phyloP scores from a whole-genome alignment of 208 protist species.

The Trypanosoma cruzi region DNA sequence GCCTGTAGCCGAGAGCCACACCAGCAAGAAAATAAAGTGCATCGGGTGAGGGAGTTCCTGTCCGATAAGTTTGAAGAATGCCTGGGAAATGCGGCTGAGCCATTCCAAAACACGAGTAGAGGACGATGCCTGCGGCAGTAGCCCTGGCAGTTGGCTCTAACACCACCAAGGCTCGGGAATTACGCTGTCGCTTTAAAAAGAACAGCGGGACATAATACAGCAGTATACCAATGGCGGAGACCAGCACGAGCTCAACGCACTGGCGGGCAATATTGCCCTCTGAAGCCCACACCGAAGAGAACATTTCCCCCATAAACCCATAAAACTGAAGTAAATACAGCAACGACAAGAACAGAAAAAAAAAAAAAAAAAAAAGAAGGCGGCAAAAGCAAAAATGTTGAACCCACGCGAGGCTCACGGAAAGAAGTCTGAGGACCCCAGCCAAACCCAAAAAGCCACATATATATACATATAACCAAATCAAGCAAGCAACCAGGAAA shows the following conservation, averaged over 20 bases:
- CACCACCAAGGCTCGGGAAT: neutral
- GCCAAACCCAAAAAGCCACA: no score
- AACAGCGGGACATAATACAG: slow-evolving; percentile 13
- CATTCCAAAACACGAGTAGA: slow-evolving; percentile 19
- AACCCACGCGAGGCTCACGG: no score
- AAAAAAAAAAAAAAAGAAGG: neutral
- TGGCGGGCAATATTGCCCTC: neutral
- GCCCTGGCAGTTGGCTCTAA: slow-evolving; percentile 10
- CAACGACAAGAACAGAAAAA: neutral
- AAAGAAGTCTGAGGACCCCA: no score
- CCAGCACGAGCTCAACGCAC: slow-evolving; percentile 17
- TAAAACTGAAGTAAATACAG: neutral
- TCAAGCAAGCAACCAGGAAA: no score
- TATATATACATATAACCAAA: no score
- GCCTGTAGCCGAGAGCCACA: slow-evolving; percentile 2
- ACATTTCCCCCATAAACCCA: neutral
- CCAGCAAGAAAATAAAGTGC: slow-evolving; percentile 13
- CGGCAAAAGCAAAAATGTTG: neutral
- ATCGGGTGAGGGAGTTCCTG: neutral
- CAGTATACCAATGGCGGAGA: slow-evolving; percentile 8
- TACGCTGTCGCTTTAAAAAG: neutral
- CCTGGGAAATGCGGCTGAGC: slow-evolving; percentile 4
- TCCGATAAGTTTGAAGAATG: neutral
- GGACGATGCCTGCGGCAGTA: slow-evolving; percentile 10
- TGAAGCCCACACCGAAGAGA: neutral